phyloP scores from a whole-genome alignment of 257 asterid species.

The Eucommia ulmoides region DNA sequence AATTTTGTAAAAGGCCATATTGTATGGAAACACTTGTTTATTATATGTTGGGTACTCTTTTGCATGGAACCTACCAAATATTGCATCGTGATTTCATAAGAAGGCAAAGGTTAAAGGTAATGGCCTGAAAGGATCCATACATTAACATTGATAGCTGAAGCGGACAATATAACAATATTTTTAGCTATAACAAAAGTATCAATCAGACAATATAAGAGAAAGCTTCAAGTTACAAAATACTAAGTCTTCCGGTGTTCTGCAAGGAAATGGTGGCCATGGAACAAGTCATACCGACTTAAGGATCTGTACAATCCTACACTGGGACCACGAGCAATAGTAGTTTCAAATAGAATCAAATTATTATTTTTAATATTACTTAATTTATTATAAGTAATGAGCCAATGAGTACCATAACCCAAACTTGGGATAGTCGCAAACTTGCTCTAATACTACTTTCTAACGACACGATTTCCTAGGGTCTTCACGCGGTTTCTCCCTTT shows the following conservation, averaged over 20 bases:
- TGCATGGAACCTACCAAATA: constrained; percentile 76
- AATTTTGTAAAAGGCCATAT: constrained; percentile 85
- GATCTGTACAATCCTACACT: constrained; percentile 67
- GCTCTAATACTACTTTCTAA: too few species aligned
- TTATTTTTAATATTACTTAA: too few species aligned
- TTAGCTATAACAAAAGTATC: neutral
- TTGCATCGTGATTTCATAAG: neutral
- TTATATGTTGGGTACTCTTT: constrained; percentile 85
- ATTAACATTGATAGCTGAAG: too few species aligned
- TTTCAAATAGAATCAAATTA: constrained; percentile 54
- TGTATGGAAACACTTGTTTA: constrained; percentile 52
- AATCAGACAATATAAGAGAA: neutral
- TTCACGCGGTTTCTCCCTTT: too few species aligned
- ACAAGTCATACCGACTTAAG: constrained; percentile 74
- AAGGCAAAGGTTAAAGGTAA: neutral
- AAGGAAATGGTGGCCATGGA: constrained; percentile 86
- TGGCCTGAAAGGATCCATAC: neutral
- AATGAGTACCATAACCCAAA: too few species aligned
- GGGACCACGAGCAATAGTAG: constrained; percentile 64
- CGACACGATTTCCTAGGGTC: too few species aligned
- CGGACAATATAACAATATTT: neutral
- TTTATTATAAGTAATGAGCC: too few species aligned
- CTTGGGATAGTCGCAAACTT: too few species aligned
- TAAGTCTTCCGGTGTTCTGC: constrained; percentile 79
- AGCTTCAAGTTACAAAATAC: constrained; percentile 94